Conservation (phyloP, 306 rosid species). For the Cicer pinnatifidum region DNA sequence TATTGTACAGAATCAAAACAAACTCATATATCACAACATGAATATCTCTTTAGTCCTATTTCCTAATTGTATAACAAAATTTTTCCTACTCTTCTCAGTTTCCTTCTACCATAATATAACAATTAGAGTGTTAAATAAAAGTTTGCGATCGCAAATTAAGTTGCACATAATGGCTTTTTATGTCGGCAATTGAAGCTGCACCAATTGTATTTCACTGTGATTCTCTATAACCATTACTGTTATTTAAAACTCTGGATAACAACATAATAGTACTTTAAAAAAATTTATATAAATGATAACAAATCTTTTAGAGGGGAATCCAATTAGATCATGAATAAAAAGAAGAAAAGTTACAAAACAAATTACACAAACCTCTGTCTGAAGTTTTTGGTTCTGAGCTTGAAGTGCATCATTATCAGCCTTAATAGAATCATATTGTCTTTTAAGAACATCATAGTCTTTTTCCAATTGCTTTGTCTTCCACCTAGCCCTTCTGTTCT, state of each 20-base stretch:
- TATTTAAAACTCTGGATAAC: too few species aligned
- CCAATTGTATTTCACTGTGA: too few species aligned
- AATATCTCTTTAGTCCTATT: conserved; percentile 20
- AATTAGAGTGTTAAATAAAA: too few species aligned
- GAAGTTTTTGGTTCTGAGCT: conserved; percentile 82
- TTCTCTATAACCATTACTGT: too few species aligned
- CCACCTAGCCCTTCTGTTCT: conserved; percentile 95
- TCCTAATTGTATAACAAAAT: background rate
- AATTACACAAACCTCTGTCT: conserved; percentile 64
- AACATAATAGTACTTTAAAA: background rate
- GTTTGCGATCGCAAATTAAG: too few species aligned
- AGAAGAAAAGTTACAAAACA: background rate
- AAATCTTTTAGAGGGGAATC: background rate
- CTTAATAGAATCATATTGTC: conserved; percentile 76
- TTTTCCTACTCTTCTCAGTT: background rate
- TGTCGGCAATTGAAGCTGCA: too few species aligned
- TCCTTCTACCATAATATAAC: too few species aligned
- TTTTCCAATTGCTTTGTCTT: conserved; percentile 93
- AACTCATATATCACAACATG: conserved; percentile 3
- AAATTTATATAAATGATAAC: conserved; percentile 3
- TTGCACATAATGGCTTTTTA: too few species aligned
- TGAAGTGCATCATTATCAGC: conserved; percentile 80
- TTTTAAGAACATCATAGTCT: conserved; percentile 80
- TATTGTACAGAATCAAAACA: conserved; percentile 42
- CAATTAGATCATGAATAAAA: conserved; percentile 25